Percentiles rank a stretch among this genome's conserved stretches.
Evolutionary conservation across 108 stramenopile genomes (phyloP).

Genomic region (Nannochloropsis oceanica): DNA sequence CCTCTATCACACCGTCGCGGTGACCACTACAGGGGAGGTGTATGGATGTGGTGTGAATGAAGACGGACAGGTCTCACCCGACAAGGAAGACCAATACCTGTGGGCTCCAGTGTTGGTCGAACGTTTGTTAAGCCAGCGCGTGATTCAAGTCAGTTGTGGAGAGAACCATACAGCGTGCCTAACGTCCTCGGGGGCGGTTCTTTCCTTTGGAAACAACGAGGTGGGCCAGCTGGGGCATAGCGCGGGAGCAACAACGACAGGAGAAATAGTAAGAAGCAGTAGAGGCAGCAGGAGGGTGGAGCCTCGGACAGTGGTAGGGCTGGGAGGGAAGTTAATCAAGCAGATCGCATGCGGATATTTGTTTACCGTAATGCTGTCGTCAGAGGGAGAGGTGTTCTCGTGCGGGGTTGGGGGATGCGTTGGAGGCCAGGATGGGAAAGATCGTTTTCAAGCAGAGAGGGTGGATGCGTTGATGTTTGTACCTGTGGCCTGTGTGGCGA

Average conservation of each 20-base stretch:
- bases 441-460: background rate
- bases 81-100: background rate
- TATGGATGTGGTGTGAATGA: conserved; percentile 33
- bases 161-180: conserved; percentile 34
- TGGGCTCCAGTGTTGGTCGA: conserved; percentile 3
- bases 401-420: background rate
- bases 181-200: conserved; percentile 15
- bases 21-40: conserved; percentile 27
- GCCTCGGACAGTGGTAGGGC: conserved; percentile 5
- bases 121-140: conserved; percentile 7
- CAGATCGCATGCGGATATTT: background rate
- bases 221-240: conserved; percentile 37
- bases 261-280: too few species aligned
- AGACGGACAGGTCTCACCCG: conserved; percentile 30
- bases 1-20: conserved; percentile 31
- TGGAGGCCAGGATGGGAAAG: background rate
- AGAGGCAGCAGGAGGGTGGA: background rate
- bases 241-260: background rate
- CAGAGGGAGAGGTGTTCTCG: background rate
- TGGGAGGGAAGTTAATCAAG: background rate
- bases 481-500: background rate
- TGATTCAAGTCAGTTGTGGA: conserved; percentile 30
- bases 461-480: background rate
- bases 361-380: background rate
- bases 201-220: conserved; percentile 36